phyloP scores from a whole-genome alignment of 2,329 filamentous ascomycete species.

The Stachybotrys chartarum region DNA sequence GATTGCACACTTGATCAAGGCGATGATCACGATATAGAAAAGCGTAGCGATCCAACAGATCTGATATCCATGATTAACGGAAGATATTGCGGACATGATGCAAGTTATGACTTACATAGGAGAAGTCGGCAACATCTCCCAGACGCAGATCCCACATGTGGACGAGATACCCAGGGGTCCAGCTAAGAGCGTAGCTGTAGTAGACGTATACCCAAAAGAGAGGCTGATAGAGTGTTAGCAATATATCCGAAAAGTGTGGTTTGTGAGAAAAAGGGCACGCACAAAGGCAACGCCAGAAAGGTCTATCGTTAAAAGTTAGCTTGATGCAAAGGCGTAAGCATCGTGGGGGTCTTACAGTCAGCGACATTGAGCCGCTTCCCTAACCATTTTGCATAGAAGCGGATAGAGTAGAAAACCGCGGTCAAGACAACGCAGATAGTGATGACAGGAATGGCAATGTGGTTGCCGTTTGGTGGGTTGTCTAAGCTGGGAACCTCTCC shows the following conservation, averaged over 20 bases:
- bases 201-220: neutral
- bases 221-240: neutral
- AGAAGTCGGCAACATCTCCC: neutral
- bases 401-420: neutral
- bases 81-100: too few relatives aligned
- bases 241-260: neutral
- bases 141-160: neutral
- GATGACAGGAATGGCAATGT: neutral
- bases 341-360: neutral
- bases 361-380: neutral
- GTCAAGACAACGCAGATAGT: neutral
- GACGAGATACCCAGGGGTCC: neutral
- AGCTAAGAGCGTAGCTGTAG: neutral
- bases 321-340: neutral
- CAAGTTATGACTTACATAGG: neutral
- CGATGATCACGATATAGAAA: neutral
- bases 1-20: neutral
- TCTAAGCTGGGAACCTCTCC: neutral
- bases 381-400: neutral
- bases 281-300: neutral
- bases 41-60: neutral
- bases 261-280: neutral
- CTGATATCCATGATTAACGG: neutral
- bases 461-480: neutral
- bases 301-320: neutral